These are phyloP conservation scores for Tricholoma sp. DNA, from an alignment of 768 basidiomycete species.

Conservation along the genomic window DNA sequence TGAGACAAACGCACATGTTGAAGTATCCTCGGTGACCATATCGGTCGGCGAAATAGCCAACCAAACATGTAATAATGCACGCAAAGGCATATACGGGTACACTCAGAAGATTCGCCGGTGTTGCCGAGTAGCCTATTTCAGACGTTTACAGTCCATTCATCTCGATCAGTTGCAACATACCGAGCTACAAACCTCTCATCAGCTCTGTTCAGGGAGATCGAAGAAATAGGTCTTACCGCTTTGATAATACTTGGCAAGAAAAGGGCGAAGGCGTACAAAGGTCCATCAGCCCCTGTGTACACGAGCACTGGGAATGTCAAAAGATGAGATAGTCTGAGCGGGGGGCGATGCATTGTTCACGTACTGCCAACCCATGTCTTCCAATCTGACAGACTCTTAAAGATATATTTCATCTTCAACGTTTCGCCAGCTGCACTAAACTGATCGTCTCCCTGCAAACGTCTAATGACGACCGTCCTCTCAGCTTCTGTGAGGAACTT, in stretches of 20 bases:
- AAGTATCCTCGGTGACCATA: conserved; percentile 55
- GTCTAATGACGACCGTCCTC: conserved; percentile 57
- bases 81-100: conserved; percentile 75
- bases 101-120: conserved; percentile 69
- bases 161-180: conserved; percentile 19
- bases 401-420: conserved; percentile 53
- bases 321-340: not conserved
- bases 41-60: conserved; percentile 62
- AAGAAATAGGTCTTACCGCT: conserved; percentile 35
- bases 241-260: conserved; percentile 80
- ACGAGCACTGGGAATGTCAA: conserved; percentile 38
- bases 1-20: conserved; percentile 45
- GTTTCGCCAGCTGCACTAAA: conserved; percentile 70
- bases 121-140: conserved; percentile 54
- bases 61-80: conserved; percentile 57
- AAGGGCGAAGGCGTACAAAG: conserved; percentile 72
- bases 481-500: conserved; percentile 72
- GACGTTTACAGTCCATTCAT: conserved; percentile 1
- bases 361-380: conserved; percentile 62
- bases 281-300: conserved; percentile 55
- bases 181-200: conserved; percentile 27
- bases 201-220: not conserved
- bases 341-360: conserved; percentile 9
- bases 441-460: conserved; percentile 63
- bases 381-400: conserved; percentile 59